Evolutionary conservation across 1,284 basidiomycete genomes (phyloP), one percentile per base, ranked within the genome.

Genomic region (Melampsora americana): DNA sequence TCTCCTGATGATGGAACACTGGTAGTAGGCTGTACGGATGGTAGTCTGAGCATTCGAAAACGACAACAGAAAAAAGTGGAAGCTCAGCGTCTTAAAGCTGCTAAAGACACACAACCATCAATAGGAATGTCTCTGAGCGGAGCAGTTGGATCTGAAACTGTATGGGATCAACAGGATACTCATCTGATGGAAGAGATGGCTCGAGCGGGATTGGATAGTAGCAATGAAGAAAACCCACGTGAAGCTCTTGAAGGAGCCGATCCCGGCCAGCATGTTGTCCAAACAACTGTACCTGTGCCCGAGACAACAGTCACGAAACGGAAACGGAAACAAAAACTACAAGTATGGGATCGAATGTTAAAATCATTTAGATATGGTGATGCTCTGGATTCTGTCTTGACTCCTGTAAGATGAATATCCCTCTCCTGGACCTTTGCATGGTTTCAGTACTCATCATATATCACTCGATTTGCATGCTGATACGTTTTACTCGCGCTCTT

Each of bases 1-100:
- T 98, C 92, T 77, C 95, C 95, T 23, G 95, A 98, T 83, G 93
- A 96, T 81, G 95, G 93, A 1, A 95, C 98, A 81, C 91, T 99
- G 66, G 92, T 92, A 0, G 92, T 92, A 1, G 96, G 95, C 32
- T 93, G 98, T 91, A 90, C 93, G 1, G 96, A 99, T 82, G 95
- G 95, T 0, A 98, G 95, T 0, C 86, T 99, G 14, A 93, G 93
- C 42, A 81, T 81, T 68, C 78, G 80, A n/a, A 79, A 78, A 4
- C 79, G 79, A n/a, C 48, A 62, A 0, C 77, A 77, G 30, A 77
- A 69, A 7, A 66, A 69, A 7, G 70, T 67, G 16, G 79, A 80
- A 50, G 77, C 68, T 4, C 77, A 72, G 32, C 65, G 78, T 1
- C 78, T 78, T 1, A 53, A 77, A 67, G 48, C 71, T 23, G 64